Base-by-base conservation (phyloP, 768 basidiomycete genomes). In the Asterophora lycoperdoides region DNA sequence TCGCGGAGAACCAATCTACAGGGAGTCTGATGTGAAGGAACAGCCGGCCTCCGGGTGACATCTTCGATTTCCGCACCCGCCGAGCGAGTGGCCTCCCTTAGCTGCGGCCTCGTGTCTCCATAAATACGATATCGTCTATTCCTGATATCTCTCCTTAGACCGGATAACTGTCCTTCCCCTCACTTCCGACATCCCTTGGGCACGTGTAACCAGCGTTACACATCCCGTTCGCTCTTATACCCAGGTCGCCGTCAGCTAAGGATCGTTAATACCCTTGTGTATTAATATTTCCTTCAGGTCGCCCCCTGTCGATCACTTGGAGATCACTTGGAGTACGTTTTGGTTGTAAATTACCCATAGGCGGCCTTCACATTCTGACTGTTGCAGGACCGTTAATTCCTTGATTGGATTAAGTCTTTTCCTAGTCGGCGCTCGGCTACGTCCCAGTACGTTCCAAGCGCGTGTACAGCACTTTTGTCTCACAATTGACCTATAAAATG, bases 61-160 rank as follows among this genome's bases (percentile, higher is more conserved):
- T 56, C 59, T 65, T 68, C 59, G 61, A 65, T 69, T 65, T 56
- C 65, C 60, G 60, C 60, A 55, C 60, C 58, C 59, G 61, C 60
- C 63, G 59, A 67, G 60, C 60, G 61, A 61, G 59, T 65, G 37
- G 58, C 54, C 54, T 57, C 51, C 60, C 64, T 67, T 66, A 66
- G 47, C 57, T 52, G 57, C 59, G 58, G 69, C 72, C 75, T 75
- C 74, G 68, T 74, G 72, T 55, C 48, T 65, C 63, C 66, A 66
- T 74, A 71, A 69, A 70, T 64, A 60, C 64, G 54, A 50, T 43
- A 57, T 45, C 54, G 51, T 48, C 42, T 51, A 52, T 55, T 18
- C 62, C 54, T 65, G 64, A 64, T 68, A 56, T 58, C 57, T 59
- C 57, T 61, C 54, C 55, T 63, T 66, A 66, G 63, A 59, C 49